phyloP scores from a whole-genome alignment of 148 eudicot genomes.

The Drosera capensis region DNA sequence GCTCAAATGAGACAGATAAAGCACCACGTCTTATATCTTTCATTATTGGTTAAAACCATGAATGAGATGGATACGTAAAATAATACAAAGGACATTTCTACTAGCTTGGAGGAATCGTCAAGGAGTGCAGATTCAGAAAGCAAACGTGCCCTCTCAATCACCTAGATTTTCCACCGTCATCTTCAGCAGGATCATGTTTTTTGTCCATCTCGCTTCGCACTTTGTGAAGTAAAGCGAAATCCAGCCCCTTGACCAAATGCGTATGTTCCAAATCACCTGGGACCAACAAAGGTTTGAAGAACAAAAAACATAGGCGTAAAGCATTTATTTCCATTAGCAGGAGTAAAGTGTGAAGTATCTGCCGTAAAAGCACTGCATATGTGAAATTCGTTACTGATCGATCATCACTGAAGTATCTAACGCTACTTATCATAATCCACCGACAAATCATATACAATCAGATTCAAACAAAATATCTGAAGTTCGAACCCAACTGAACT shows the following conservation, averaged over 20 bases:
- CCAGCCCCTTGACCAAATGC: constrained; percentile 96
- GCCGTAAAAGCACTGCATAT: neutral
- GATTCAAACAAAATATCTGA: too few relatives aligned
- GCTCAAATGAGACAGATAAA: neutral
- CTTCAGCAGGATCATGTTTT: constrained; percentile 67
- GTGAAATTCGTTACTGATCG: too few relatives aligned
- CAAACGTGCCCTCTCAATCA: constrained; percentile 14
- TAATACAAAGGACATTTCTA: neutral
- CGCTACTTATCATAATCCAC: neutral
- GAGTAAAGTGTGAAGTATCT: neutral
- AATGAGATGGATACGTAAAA: neutral
- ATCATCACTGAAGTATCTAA: neutral
- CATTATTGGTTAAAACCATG: neutral
- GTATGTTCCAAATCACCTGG: constrained; percentile 99
- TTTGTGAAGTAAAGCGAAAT: constrained; percentile 89
- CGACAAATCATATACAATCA: too few relatives aligned
- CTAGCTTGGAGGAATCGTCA: neutral
- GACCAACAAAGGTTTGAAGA: neutral
- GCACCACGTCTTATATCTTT: too few relatives aligned
- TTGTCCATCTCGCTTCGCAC: constrained; percentile 94
- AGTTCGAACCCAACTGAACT: too few relatives aligned
- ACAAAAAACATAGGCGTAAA: neutral
- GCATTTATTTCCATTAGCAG: neutral
- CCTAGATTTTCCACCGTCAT: constrained; percentile 63
- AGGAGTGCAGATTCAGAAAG: neutral